Percentiles rank a stretch among this genome's conserved stretches.
Evolutionary conservation across 164 flowering plant species (phyloP).

Genomic region (Saururus chinensis): DNA sequence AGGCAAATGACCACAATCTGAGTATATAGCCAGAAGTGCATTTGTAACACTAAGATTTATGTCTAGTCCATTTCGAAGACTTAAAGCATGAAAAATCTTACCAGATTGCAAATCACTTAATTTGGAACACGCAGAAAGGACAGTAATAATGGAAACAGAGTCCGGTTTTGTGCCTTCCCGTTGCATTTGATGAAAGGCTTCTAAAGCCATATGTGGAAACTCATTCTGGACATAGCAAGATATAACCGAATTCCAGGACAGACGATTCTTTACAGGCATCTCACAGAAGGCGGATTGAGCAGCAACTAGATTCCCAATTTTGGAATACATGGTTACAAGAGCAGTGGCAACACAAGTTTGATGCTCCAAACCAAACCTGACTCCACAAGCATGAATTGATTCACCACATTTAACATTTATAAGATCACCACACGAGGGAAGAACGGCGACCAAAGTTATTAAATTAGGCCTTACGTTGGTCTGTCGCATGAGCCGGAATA

Average conservation of each 20-base stretch:
- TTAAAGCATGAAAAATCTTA: slow-evolving; percentile 39
- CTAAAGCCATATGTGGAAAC: slow-evolving; percentile 17
- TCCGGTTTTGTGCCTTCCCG: slow-evolving; percentile 25
- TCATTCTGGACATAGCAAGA: slow-evolving; percentile 16
- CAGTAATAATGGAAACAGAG: slow-evolving; percentile 28
- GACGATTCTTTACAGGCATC: slow-evolving; percentile 8
- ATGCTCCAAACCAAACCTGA: slow-evolving; percentile 15
- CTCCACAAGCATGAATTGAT: slow-evolving; percentile 15
- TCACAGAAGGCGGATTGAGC: slow-evolving; percentile 8
- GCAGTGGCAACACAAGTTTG: slow-evolving; percentile 12
- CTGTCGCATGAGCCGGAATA: slow-evolving; percentile 10
- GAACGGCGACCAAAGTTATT: slow-evolving; percentile 11
- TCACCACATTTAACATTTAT: slow-evolving; percentile 7
- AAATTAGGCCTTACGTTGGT: slow-evolving; percentile 10
- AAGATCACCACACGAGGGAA: slow-evolving; percentile 15
- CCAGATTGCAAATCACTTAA: slow-evolving; percentile 25
- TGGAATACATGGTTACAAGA: slow-evolving; percentile 16
- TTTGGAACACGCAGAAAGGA: slow-evolving; percentile 37
- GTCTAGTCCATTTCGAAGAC: slow-evolving; percentile 25
- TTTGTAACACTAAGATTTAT: slow-evolving; percentile 28
- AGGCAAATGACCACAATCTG: slow-evolving; percentile 20
- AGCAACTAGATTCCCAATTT: slow-evolving; percentile 10
- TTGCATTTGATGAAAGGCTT: slow-evolving; percentile 31
- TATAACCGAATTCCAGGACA: slow-evolving; percentile 14
- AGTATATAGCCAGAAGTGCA: slow-evolving; percentile 41